Evolutionary conservation across 257 asterid genomes (phyloP), one percentile per base, ranked within the genome.

Genomic region (Asclepias syriaca): DNA sequence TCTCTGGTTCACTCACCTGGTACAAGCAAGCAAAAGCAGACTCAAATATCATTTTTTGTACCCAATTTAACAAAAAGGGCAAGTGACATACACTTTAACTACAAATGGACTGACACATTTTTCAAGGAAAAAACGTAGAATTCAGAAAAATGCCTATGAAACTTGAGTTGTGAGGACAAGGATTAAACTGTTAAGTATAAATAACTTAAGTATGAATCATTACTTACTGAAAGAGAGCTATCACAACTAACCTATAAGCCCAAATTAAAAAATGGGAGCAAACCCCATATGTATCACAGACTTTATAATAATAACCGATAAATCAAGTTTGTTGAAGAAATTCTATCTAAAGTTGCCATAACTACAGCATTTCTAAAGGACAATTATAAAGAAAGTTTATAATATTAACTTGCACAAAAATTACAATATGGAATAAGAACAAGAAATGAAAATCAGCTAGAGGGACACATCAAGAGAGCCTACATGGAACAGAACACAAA

Each of bases 1-100:
- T 86, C 81, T 83, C 88, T 53, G 98, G 92, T 76, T 89, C 96
- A 60, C 92, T 91, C 73, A 93, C 96, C 98, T 93, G 92, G 70
- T 80, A 85, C 49, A 70, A 74, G 70, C 66, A 78, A 69, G 29
- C 60, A 75, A 73, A 37, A 34, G 39, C 1, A 56, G 18, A 73
- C 27, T 49, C 61, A 76, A 55, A 55, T 9, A 8, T 61, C 19
- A 32, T 39, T n/a, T 18, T 63, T 37, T 24, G 0, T 29, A 0
- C 34, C 39, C 39, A n/a, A 71, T 18, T 59, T 37, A 72, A 29
- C 46, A 34, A 24, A 67, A 67, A 56, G 22, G 5, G 18, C 18
- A 40, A 6, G 39, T 16, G 12, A 11, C 24, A 13, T 40, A 12
- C 15, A 45, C 58, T 10, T 56, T 24, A 15, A 64, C 45, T 15